A percentile compares a stretch with the other conserved stretches of the same genome.
Conservation (phyloP, 495 filamentous ascomycete genomes). For the Pyrenula aspistea region DNA sequence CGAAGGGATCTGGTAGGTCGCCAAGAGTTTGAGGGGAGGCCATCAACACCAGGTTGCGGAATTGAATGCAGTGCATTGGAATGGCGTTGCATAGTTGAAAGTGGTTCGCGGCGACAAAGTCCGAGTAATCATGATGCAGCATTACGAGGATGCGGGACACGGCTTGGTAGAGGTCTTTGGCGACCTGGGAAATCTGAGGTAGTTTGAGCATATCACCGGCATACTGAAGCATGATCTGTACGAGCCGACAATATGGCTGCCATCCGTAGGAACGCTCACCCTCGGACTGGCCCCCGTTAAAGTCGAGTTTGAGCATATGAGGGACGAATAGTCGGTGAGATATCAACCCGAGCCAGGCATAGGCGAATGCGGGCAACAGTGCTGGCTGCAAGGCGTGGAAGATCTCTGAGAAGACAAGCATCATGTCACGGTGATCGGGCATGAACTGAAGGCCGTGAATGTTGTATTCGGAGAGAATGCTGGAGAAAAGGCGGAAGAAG, state of each 20-base stretch:
- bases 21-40: constrained; percentile 66
- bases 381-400: constrained; percentile 64
- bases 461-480: constrained; percentile 61
- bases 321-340: constrained; percentile 83
- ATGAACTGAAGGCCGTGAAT: constrained; percentile 30
- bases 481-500: constrained; percentile 85
- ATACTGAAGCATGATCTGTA: constrained; percentile 62
- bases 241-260: constrained; percentile 59
- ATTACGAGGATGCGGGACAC: constrained; percentile 71
- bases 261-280: constrained; percentile 69
- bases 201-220: constrained; percentile 73
- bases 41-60: constrained; percentile 79
- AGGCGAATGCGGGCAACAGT: constrained; percentile 68
- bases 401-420: constrained; percentile 60
- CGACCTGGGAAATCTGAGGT: constrained; percentile 50
- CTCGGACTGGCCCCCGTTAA: constrained; percentile 35
- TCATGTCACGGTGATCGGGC: constrained; percentile 53
- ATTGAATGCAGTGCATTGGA: constrained; percentile 73
- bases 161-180: constrained; percentile 75
- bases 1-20: constrained; percentile 73
- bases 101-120: constrained; percentile 82
- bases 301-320: constrained; percentile 42
- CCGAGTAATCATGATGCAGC: constrained; percentile 87
- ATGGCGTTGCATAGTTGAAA: constrained; percentile 76
- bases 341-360: constrained; percentile 72